Conservation (phyloP, 768 basidiomycete genomes). For the Fomitopsis pulvina region DNA sequence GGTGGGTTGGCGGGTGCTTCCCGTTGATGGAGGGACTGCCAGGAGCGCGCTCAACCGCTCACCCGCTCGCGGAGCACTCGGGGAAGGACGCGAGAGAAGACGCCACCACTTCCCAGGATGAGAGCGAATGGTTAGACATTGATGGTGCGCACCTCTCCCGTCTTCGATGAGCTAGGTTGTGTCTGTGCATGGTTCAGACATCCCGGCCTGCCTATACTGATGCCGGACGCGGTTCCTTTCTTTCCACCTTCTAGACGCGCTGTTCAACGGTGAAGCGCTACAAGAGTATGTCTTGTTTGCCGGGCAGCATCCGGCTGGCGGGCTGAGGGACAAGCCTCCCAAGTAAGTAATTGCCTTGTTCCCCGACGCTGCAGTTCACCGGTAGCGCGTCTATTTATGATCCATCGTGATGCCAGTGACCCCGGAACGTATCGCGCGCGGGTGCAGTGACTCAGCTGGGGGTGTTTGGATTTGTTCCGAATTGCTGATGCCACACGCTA, state of each 20-base stretch:
- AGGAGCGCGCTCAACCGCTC: constrained; percentile 19
- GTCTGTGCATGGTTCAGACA: too few relatives aligned
- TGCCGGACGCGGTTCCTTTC: not conserved
- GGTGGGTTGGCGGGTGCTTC: constrained; percentile 96
- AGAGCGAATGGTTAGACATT: constrained; percentile 61
- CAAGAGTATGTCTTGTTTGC: constrained; percentile 86
- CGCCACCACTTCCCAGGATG: constrained; percentile 19
- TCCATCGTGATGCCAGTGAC: not conserved
- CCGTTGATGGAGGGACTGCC: constrained; percentile 59
- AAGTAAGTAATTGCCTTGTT: constrained; percentile 46
- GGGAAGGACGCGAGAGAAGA: constrained; percentile 51
- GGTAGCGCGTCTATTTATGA: not conserved
- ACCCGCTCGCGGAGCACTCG: not conserved
- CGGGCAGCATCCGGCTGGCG: constrained; percentile 81
- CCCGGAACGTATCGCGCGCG: not conserved
- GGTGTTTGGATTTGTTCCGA: not conserved
- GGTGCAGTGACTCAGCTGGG: not conserved
- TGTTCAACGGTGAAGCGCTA: constrained; percentile 60
- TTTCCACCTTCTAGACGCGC: constrained; percentile 27
- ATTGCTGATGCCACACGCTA: constrained; percentile 23
- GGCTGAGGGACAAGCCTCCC: constrained; percentile 91
- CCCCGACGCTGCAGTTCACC: not conserved
- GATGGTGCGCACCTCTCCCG: constrained; percentile 43
- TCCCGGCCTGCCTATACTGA: too few relatives aligned
- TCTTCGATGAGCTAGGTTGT: not conserved